A percentile compares a stretch with the other conserved stretches of the same genome.
Conservation (phyloP, 257 asterid genomes). For the Nicotiana benthamiana region DNA sequence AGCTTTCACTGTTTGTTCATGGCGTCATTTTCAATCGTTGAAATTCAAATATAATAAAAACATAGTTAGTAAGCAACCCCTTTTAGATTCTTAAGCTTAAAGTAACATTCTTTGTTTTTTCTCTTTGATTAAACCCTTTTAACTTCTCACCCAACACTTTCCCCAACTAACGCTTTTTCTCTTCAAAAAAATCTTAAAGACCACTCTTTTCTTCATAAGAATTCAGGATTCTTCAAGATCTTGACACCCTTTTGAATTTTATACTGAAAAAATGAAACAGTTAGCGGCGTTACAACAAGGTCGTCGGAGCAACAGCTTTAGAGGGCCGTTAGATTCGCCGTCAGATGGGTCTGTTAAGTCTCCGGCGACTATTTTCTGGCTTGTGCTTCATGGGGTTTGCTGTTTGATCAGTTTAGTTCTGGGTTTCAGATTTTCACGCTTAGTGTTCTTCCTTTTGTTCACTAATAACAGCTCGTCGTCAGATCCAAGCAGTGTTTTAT, state of each 20-base stretch:
- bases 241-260: neutral
- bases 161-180: neutral
- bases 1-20: neutral
- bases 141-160: slow-evolving; percentile 8
- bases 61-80: slow-evolving; percentile 6
- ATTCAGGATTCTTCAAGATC: slow-evolving; percentile 2
- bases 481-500: slow-evolving; percentile 15
- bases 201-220: neutral
- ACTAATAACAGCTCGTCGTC: slow-evolving; percentile 29
- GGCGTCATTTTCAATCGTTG: slow-evolving; percentile 1
- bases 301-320: slow-evolving; percentile 77
- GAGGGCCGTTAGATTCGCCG: slow-evolving; percentile 57
- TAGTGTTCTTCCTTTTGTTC: slow-evolving; percentile 63
- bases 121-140: neutral
- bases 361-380: slow-evolving; percentile 74
- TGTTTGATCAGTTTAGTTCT: slow-evolving; percentile 81
- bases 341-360: slow-evolving; percentile 61
- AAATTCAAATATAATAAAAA: neutral
- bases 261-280: slow-evolving; percentile 46
- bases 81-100: neutral
- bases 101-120: neutral
- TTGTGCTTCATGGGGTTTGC: slow-evolving; percentile 64
- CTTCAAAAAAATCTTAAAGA: neutral
- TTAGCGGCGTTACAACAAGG: slow-evolving; percentile 71
- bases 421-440: slow-evolving; percentile 91